Evolutionary conservation across 371 early-diverging fungal species (phyloP).

Genomic region (Mucor plumbeus): DNA sequence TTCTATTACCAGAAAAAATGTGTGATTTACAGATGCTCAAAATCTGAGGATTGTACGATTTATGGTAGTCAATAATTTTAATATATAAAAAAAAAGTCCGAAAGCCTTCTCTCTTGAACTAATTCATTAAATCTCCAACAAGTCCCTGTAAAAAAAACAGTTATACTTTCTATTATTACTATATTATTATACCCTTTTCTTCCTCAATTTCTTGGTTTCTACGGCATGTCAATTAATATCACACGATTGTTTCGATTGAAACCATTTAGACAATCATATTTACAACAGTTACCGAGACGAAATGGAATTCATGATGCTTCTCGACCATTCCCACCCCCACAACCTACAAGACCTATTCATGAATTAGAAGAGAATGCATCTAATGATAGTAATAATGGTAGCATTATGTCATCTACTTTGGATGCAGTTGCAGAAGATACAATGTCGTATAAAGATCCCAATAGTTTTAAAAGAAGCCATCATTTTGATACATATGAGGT

Average conservation of each 20-base stretch:
- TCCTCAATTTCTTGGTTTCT: not conserved
- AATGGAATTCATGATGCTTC: slow-evolving; percentile 30
- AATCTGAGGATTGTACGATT: too few relatives aligned
- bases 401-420: slow-evolving; percentile 19
- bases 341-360: slow-evolving; percentile 42
- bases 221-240: slow-evolving; percentile 1
- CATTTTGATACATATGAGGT: slow-evolving; percentile 73
- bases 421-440: slow-evolving; percentile 27
- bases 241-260: not conserved
- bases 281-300: not conserved
- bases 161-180: not conserved
- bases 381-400: slow-evolving; percentile 22
- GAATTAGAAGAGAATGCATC: slow-evolving; percentile 11
- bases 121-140: not conserved
- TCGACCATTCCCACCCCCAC: slow-evolving; percentile 47
- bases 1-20: too few relatives aligned
- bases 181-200: not conserved
- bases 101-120: not conserved
- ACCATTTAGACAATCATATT: not conserved
- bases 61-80: too few relatives aligned
- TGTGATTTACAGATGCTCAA: too few relatives aligned
- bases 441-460: not conserved
- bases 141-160: not conserved
- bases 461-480: slow-evolving; percentile 34
- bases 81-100: not conserved